Conservation (phyloP, 306 rosid genomes). For the Senna siamea region DNA sequence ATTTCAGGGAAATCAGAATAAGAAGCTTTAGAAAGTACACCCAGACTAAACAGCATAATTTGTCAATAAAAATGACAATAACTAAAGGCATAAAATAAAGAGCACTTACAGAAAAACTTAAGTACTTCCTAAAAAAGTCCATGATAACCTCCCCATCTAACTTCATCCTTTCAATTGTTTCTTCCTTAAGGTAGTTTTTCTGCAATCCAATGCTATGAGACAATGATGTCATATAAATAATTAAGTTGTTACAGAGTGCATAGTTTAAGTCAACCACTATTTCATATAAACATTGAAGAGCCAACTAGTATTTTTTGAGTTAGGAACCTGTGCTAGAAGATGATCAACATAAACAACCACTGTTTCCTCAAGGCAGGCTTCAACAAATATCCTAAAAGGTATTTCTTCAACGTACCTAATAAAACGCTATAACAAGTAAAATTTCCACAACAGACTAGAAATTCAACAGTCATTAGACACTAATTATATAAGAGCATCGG, state of each 20-base stretch:
- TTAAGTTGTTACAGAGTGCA: conserved; percentile 24
- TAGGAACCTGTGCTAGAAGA: conserved; percentile 83
- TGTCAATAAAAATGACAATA: conserved; percentile 9
- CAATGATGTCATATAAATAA: conserved; percentile 31
- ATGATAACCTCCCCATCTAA: conserved; percentile 94
- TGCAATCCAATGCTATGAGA: conserved; percentile 44
- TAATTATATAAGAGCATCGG: not conserved
- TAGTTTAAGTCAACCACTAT: conserved; percentile 29
- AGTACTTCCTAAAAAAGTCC: conserved; percentile 93
- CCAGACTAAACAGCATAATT: conserved; percentile 20
- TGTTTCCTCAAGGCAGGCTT: conserved; percentile 98
- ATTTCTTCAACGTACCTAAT: conserved; percentile 95
- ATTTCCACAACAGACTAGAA: conserved; percentile 27
- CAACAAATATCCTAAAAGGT: conserved; percentile 95
- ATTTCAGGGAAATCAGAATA: conserved; percentile 36
- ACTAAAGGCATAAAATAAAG: conserved; percentile 24
- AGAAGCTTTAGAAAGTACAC: conserved; percentile 25
- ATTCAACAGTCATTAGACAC: not conserved
- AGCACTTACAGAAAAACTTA: conserved; percentile 79
- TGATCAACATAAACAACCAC: conserved; percentile 83
- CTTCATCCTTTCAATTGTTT: conserved; percentile 94
- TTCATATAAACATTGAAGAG: conserved; percentile 12
- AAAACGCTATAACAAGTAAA: conserved; percentile 37
- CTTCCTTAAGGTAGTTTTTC: conserved; percentile 92
- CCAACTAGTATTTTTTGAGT: not conserved